phyloP scores from a whole-genome alignment of 768 basidiomycete genomes.

The Suillus luteus region DNA sequence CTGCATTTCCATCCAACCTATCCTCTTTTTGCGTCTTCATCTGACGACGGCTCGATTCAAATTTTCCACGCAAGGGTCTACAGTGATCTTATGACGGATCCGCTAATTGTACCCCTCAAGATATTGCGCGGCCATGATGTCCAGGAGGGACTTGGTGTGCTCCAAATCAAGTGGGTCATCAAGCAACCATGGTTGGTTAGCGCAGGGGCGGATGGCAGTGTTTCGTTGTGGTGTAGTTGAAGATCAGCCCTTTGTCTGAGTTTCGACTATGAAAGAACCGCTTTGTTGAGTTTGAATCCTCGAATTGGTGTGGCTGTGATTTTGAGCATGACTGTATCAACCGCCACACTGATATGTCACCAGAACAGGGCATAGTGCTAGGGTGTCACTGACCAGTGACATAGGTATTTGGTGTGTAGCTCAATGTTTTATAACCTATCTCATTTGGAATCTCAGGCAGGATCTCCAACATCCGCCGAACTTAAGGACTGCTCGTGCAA shows the following conservation, averaged over 20 bases:
- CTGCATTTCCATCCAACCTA: slow-evolving; percentile 92
- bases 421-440: not conserved
- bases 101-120: slow-evolving; percentile 95
- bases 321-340: not conserved
- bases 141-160: slow-evolving; percentile 84
- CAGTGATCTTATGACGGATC: slow-evolving; percentile 95
- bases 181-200: slow-evolving; percentile 92
- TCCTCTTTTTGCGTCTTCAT: slow-evolving; percentile 94
- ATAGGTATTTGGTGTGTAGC: not conserved
- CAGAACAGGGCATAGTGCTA: not conserved
- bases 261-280: slow-evolving; percentile 24
- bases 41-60: slow-evolving; percentile 96
- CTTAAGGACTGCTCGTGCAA: not conserved
- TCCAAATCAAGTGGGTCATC: slow-evolving; percentile 87
- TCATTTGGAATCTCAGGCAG: not conserved
- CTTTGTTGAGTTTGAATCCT: slow-evolving; percentile 8
- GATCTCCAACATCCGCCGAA: slow-evolving; percentile 2
- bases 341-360: slow-evolving; percentile 5
- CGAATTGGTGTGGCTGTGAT: not conserved
- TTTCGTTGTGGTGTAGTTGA: slow-evolving; percentile 86
- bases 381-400: not conserved
- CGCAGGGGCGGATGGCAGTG: slow-evolving; percentile 89
- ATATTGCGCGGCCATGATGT: slow-evolving; percentile 91
- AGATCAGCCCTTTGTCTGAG: slow-evolving; percentile 33
- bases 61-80: slow-evolving; percentile 96